phyloP scores from a whole-genome alignment of 108 stramenopile genomes.

The Fistulifera solaris region DNA sequence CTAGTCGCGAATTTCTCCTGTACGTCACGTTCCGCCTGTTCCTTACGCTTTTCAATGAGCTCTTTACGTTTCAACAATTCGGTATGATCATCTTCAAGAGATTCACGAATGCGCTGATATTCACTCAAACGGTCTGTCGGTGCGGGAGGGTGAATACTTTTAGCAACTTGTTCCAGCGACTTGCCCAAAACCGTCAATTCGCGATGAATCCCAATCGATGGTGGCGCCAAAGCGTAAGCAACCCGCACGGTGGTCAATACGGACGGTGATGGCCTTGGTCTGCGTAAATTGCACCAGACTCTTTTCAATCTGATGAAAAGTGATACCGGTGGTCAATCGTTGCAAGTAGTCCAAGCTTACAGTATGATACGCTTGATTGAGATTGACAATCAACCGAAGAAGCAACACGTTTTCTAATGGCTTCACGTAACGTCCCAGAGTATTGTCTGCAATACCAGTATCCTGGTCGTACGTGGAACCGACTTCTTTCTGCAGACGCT shows the following conservation, averaged over 20 bases:
- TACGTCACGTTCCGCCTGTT: conserved; percentile 75
- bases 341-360: conserved; percentile 81
- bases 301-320: conserved; percentile 87
- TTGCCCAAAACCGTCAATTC: conserved; percentile 70
- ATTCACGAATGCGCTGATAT: conserved; percentile 57
- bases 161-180: conserved; percentile 42
- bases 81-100: conserved; percentile 65
- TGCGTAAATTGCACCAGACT: conserved; percentile 71
- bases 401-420: conserved; percentile 65
- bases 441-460: conserved; percentile 32
- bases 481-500: conserved; percentile 39
- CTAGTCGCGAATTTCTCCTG: conserved; percentile 62
- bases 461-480: conserved; percentile 14
- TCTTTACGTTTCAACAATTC: conserved; percentile 71
- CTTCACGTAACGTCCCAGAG: conserved; percentile 50
- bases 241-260: conserved; percentile 81
- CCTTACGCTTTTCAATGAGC: conserved; percentile 88
- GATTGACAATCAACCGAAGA: conserved; percentile 78
- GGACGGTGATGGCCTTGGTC: conserved; percentile 44
- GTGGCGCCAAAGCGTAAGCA: conserved; percentile 86
- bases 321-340: conserved; percentile 60
- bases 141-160: conserved; percentile 39
- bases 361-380: conserved; percentile 82
- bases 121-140: conserved; percentile 27
- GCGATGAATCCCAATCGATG: conserved; percentile 61